phyloP scores from a whole-genome alignment of 305 asterid species.

The Salvia sclarea region DNA sequence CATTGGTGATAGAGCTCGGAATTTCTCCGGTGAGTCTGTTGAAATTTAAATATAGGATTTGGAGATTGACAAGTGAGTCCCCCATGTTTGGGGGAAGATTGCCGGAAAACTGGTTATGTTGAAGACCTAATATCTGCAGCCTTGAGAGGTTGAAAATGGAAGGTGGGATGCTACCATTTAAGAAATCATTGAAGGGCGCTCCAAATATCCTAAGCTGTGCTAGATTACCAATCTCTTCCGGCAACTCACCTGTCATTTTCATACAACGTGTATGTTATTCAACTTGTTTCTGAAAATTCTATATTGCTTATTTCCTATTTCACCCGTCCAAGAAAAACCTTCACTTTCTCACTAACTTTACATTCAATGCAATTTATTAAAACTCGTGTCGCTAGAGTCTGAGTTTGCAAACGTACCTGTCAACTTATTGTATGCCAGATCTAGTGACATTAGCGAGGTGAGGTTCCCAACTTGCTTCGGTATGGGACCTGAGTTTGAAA shows the following conservation, averaged over 20 bases:
- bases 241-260: constrained; percentile 36
- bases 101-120: constrained; percentile 26
- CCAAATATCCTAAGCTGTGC: neutral
- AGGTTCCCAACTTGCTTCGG: neutral
- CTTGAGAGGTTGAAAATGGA: constrained; percentile 45
- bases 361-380: no score
- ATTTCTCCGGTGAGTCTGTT: constrained; percentile 41
- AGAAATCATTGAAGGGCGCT: neutral
- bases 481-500: neutral
- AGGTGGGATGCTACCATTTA: constrained; percentile 35
- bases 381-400: no score
- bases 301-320: no score
- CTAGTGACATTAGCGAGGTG: neutral
- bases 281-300: no score
- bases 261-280: neutral
- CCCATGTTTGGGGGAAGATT: constrained; percentile 33
- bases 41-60: neutral
- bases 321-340: no score
- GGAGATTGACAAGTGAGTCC: constrained; percentile 30
- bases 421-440: neutral
- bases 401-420: neutral
- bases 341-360: no score
- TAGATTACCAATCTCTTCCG: constrained; percentile 33
- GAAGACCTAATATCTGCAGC: neutral
- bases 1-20: constrained; percentile 39